Evolutionary conservation across 495 filamentous ascomycete genomes (phyloP), one percentile per base, ranked within the genome.

Genomic region (Cairneyella variabilis): DNA sequence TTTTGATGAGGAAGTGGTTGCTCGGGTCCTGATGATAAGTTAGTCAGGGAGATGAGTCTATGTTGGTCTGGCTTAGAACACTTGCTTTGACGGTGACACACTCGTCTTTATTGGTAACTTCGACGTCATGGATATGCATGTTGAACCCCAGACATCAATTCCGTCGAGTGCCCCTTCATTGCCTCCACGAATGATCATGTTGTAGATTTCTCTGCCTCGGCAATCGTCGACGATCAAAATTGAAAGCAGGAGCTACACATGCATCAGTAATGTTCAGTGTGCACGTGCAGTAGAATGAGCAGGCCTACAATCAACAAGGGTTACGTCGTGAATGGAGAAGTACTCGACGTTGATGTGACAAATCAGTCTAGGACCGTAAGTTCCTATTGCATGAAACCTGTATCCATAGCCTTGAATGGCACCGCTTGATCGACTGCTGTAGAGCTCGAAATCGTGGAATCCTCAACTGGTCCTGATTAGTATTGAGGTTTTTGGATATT

Each of bases 391-490:
- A 20, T 9, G 32, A 34, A 34, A 39, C 16, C 37, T 30, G 58
- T 78, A 80, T 0, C 78, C 78, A 18, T 70, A 70, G 9, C 76
- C 78, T 57, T 82, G 76, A 18, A 82, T 68, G 0, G 78, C 76
- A 42, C 77, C 78, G 32, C 69, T 53, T 9, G 68, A 71, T 25
- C 70, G 78, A 17, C 68, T 69, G 26, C 68, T 74, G 62, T 74
- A 78, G 39, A 82, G 61, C 59, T 82, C 78, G 54, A 80, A 76
- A 56, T 82, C 74, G 41, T 80, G n/a, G n/a, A n/a, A n/a, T n/a
- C n/a, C n/a, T n/a, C n/a, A n/a, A n/a, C n/a, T n/a, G n/a, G n/a
- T n/a, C 65, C 26, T 8, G 10, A 38, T 48, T 71, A 17, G 71
- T 68, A 30, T 75, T 63, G 54, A 76, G 28, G n/a, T n/a, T n/a